Evolutionary conservation across 768 basidiomycete species (phyloP).

Genomic region (Russula earlei): DNA sequence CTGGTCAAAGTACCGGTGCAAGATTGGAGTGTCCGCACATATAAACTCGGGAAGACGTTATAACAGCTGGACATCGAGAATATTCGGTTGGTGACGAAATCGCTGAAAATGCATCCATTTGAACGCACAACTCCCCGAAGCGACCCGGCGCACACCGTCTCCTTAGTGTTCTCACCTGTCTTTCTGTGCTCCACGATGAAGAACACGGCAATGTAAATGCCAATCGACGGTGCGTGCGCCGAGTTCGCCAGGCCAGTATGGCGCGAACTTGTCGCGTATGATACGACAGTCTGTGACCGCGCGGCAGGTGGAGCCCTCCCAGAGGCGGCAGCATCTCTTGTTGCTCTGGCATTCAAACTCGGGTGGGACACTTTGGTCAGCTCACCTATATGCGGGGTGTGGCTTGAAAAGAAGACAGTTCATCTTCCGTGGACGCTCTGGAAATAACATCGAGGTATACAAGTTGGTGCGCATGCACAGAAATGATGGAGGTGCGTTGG

Average conservation of each 20-base stretch:
- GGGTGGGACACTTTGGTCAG: slow-evolving; percentile 95
- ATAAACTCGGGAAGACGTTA: no score
- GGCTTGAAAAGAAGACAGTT: slow-evolving; percentile 72
- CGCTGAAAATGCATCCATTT: slow-evolving; percentile 84
- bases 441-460: no score
- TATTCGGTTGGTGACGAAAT: slow-evolving; percentile 93
- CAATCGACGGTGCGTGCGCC: slow-evolving; percentile 87
- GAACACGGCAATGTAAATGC: slow-evolving; percentile 92
- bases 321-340: slow-evolving; percentile 77
- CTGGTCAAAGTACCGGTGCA: no score
- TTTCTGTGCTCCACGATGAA: slow-evolving; percentile 93
- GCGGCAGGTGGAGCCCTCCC: slow-evolving; percentile 68
- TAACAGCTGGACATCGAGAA: no score
- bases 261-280: slow-evolving; percentile 46
- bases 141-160: slow-evolving; percentile 81
- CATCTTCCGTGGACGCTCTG: slow-evolving; percentile 87
- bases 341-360: slow-evolving; percentile 97
- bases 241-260: slow-evolving; percentile 89
- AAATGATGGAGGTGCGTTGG: slow-evolving; percentile 85
- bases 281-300: slow-evolving; percentile 58
- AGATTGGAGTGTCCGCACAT: no score
- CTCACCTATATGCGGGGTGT: slow-evolving; percentile 96
- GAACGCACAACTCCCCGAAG: no score
- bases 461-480: slow-evolving; percentile 95
- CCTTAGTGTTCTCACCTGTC: slow-evolving; percentile 90